Conservation (phyloP, 202 grass and related monocot species). For the Eragrostis tef region DNA sequence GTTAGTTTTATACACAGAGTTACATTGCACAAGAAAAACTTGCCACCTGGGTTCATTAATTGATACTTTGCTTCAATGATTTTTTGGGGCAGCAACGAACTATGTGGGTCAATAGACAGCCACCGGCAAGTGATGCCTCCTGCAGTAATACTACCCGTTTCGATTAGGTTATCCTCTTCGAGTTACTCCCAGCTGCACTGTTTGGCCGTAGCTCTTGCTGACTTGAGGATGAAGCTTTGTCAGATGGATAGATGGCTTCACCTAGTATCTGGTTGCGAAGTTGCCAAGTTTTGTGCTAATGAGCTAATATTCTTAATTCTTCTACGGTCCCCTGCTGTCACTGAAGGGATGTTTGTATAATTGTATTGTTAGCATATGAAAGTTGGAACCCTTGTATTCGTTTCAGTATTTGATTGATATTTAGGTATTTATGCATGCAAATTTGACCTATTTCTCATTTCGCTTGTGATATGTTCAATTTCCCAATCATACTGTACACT, state of each 20-base stretch:
- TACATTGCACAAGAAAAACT: not conserved
- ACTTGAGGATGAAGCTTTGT: conserved; percentile 2
- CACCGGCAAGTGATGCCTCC: not conserved
- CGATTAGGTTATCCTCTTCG: not conserved
- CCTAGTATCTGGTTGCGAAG: not conserved
- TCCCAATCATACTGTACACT: not conserved
- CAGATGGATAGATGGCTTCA: not conserved
- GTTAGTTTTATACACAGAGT: not conserved
- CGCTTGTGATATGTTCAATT: conserved; percentile 4
- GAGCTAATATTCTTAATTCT: conserved; percentile 6
- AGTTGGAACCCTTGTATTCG: not conserved
- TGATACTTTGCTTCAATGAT: not conserved
- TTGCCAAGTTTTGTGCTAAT: not conserved
- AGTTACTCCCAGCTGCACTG: not conserved
- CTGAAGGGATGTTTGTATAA: not conserved
- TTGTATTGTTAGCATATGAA: not conserved
- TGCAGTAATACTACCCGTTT: not conserved
- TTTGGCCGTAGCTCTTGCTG: not conserved
- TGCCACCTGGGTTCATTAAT: not conserved
- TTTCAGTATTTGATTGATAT: not conserved
- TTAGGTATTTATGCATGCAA: not conserved
- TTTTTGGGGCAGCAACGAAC: not conserved
- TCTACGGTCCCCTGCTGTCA: not conserved
- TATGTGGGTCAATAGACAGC: not conserved
- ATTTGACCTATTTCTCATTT: not conserved